phyloP scores from a whole-genome alignment of 768 basidiomycete genomes.

The Fomitopsis pulvina region DNA sequence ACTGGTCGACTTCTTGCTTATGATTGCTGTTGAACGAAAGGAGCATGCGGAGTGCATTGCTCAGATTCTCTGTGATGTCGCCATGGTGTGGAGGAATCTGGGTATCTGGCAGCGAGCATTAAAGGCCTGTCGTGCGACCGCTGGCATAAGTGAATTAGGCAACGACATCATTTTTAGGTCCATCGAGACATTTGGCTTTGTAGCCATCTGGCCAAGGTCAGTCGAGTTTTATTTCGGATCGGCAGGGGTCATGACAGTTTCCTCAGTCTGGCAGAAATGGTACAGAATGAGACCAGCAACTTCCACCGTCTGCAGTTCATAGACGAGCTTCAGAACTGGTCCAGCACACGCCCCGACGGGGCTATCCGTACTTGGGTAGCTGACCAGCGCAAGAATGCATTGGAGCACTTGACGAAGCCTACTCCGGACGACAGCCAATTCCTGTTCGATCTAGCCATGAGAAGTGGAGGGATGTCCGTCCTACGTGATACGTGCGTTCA shows the following conservation, averaged over 20 bases:
- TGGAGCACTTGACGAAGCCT: background rate
- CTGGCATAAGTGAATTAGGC: background rate
- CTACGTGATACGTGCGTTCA: background rate
- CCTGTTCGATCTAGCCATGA: background rate
- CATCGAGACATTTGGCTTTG: slow-evolving; percentile 8
- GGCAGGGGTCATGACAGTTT: background rate
- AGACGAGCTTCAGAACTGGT: slow-evolving; percentile 1
- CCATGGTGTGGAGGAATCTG: slow-evolving; percentile 2
- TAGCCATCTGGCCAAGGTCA: background rate
- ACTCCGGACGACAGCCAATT: background rate
- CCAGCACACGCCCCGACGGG: background rate
- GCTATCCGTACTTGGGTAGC: background rate
- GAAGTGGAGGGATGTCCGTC: background rate
- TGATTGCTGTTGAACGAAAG: background rate
- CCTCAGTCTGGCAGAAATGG: background rate
- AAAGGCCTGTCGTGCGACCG: slow-evolving; percentile 5
- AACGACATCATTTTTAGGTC: slow-evolving; percentile 3
- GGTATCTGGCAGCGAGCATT: slow-evolving; percentile 8
- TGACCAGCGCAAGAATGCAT: background rate
- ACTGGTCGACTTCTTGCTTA: slow-evolving; percentile 5
- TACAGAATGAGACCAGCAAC: slow-evolving; percentile 2
- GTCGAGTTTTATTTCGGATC: background rate
- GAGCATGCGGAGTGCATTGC: background rate
- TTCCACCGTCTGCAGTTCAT: background rate
- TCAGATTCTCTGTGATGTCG: slow-evolving; percentile 4